These are phyloP conservation scores for Beta lomatogona DNA, from an alignment of 179 eudicot genomes.

Conservation along the genomic window DNA sequence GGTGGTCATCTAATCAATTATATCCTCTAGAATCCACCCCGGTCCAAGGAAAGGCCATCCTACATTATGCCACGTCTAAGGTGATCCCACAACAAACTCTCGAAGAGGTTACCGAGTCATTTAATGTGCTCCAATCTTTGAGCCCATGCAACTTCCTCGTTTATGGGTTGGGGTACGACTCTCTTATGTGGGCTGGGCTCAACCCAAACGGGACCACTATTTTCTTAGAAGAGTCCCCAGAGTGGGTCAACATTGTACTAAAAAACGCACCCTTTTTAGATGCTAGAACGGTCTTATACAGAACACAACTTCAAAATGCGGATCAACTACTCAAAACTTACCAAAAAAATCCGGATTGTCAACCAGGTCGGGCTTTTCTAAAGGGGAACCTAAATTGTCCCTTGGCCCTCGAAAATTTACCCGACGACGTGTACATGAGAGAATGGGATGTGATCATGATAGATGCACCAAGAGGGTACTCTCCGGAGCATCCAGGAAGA, in stretches of 20 bases:
- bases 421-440: slow-evolving; percentile 57
- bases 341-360: slow-evolving; percentile 38
- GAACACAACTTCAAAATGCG: slow-evolving; percentile 51
- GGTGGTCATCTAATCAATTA: neutral
- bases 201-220: slow-evolving; percentile 57
- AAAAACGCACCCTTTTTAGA: slow-evolving; percentile 39
- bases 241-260: slow-evolving; percentile 32
- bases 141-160: slow-evolving; percentile 65
- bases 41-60: slow-evolving; percentile 43
- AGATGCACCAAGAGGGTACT: slow-evolving; percentile 67
- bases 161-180: slow-evolving; percentile 74
- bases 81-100: slow-evolving; percentile 58
- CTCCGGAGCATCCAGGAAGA: slow-evolving; percentile 61
- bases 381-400: slow-evolving; percentile 52
- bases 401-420: slow-evolving; percentile 51
- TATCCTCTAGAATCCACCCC: neutral
- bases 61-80: slow-evolving; percentile 66
- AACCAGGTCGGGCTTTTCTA: slow-evolving; percentile 26
- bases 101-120: slow-evolving; percentile 44
- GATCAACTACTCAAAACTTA: slow-evolving; percentile 36
- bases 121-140: slow-evolving; percentile 35
- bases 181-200: slow-evolving; percentile 71
- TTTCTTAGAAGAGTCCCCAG: too few relatives aligned
- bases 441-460: slow-evolving; percentile 82
- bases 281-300: slow-evolving; percentile 47